Evolutionary conservation across 305 asterid species (phyloP), one percentile per base, ranked within the genome.

Genomic region (Rubia peregrina): DNA sequence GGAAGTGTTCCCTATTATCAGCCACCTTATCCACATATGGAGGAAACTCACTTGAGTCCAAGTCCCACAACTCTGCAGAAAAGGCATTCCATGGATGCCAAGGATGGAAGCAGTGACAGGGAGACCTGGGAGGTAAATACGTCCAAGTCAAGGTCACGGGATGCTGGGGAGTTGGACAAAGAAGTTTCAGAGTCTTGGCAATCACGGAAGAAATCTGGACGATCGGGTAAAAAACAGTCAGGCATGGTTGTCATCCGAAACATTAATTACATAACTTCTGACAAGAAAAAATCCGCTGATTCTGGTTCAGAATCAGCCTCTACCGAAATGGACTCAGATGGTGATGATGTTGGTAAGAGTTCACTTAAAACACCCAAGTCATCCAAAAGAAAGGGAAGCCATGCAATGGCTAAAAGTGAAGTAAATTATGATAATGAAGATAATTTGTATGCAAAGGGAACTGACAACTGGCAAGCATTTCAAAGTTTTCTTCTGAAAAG

Each of bases 391-490:
- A 84, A 82, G 77, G 92, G 82, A 72, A 82, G 77, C 77, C 75
- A 80, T 70, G 61, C 78, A 74, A 79, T 74, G 76, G 70, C 83
- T 63, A 75, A 8, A 61, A 83, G 69, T 75, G 82, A 79, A 62
- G 69, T 73, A 64, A 71, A 71, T 64, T 60, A 65, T 67, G 75
- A 73, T 55, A 65, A 30, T 12, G 83, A 79, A 74, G 80, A 71
- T 43, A 61, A 79, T 71, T 24, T 65, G 68, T 40, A 59, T 70
- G 90, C 81, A 78, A 87, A 81, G 75, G 90, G 84, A 73, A 74
- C 81, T 64, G 93, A 89, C 77, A 84, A 87, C 77, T 93, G 98
- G 98, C 87, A 82, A 80, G 97, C 96, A 72, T 93, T 93, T 79
- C 97, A 93, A 81, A 84, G 81, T 82, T 86, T 89, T 82, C 81